These are phyloP conservation scores for Panus rudis DNA, from an alignment of 768 basidiomycete genomes.

Conservation along the genomic window DNA sequence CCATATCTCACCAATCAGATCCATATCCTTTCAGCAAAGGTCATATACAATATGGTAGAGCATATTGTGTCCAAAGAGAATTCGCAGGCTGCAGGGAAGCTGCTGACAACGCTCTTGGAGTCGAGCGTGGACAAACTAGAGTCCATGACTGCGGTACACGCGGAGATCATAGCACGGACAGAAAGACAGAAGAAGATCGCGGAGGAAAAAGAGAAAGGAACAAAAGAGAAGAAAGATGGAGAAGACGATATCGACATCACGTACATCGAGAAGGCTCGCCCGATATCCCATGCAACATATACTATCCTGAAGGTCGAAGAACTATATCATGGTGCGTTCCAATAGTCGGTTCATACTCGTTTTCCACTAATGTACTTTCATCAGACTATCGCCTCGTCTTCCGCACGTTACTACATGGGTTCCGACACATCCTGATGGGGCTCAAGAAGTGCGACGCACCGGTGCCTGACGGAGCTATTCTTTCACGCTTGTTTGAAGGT, in stretches of 20 bases:
- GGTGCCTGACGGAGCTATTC: constrained; percentile 76
- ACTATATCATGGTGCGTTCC: constrained; percentile 61
- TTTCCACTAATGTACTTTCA: constrained; percentile 10
- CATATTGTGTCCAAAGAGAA: constrained; percentile 72
- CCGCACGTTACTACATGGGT: constrained; percentile 82
- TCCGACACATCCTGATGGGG: constrained; percentile 69
- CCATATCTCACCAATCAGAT: constrained; percentile 71
- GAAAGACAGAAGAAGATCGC: constrained; percentile 37
- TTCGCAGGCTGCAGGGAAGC: constrained; percentile 53
- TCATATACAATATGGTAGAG: constrained; percentile 87
- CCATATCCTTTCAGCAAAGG: constrained; percentile 87
- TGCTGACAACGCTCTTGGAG: constrained; percentile 75
- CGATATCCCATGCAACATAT: constrained; percentile 68
- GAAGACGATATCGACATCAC: constrained; percentile 36
- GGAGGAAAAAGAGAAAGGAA: constrained; percentile 31
- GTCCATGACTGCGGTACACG: constrained; percentile 61
- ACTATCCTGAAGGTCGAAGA: constrained; percentile 80
- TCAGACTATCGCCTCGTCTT: constrained; percentile 76
- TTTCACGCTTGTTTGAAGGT: constrained; percentile 83
- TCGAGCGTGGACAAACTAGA: constrained; percentile 81
- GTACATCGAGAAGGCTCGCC: constrained; percentile 80
- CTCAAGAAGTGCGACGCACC: constrained; percentile 77
- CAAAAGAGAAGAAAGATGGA: constrained; percentile 8
- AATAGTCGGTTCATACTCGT: neutral
- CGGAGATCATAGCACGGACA: constrained; percentile 43